Conservation (phyloP, 1,284 basidiomycete species). For the Cryptococcus sp. region DNA sequence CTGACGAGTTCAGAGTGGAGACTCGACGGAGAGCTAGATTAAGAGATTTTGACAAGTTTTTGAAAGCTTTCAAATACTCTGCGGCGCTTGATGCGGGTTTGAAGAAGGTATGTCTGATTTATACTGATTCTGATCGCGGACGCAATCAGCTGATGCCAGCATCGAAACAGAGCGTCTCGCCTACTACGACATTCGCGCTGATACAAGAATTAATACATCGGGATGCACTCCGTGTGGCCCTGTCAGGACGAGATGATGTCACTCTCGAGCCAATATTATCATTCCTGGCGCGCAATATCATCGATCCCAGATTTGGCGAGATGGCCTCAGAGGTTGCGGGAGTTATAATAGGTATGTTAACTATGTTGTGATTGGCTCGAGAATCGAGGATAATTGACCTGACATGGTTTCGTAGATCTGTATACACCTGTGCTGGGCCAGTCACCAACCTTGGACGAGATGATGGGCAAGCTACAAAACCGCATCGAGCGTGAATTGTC, state of each 20-base stretch:
- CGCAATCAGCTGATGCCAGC: slow-evolving; percentile 4
- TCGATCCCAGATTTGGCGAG: slow-evolving; percentile 88
- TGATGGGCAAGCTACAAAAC: slow-evolving; percentile 79
- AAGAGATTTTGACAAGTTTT: slow-evolving; percentile 81
- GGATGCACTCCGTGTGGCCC: slow-evolving; percentile 82
- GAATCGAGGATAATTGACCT: not conserved
- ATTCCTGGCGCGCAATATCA: slow-evolving; percentile 79
- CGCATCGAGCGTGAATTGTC: slow-evolving; percentile 81
- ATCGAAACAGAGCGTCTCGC: slow-evolving; percentile 62
- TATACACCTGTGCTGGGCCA: slow-evolving; percentile 89
- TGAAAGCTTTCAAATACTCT: slow-evolving; percentile 93
- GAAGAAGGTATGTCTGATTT: slow-evolving; percentile 64
- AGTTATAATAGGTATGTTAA: slow-evolving; percentile 74
- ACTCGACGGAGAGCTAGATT: slow-evolving; percentile 71
- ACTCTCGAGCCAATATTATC: slow-evolving; percentile 87
- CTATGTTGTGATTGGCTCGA: not conserved
- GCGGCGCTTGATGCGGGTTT: slow-evolving; percentile 90
- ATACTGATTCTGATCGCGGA: not conserved
- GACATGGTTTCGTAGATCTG: slow-evolving; percentile 64
- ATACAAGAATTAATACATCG: slow-evolving; percentile 92
- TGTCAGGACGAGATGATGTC: slow-evolving; percentile 90
- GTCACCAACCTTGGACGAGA: slow-evolving; percentile 85
- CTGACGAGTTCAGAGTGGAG: slow-evolving; percentile 74
- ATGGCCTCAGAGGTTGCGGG: slow-evolving; percentile 80
- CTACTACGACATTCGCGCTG: slow-evolving; percentile 83